Evolutionary conservation across 2,329 filamentous ascomycete species (phyloP).

Genomic region (Colletotrichum orchidophilum): DNA sequence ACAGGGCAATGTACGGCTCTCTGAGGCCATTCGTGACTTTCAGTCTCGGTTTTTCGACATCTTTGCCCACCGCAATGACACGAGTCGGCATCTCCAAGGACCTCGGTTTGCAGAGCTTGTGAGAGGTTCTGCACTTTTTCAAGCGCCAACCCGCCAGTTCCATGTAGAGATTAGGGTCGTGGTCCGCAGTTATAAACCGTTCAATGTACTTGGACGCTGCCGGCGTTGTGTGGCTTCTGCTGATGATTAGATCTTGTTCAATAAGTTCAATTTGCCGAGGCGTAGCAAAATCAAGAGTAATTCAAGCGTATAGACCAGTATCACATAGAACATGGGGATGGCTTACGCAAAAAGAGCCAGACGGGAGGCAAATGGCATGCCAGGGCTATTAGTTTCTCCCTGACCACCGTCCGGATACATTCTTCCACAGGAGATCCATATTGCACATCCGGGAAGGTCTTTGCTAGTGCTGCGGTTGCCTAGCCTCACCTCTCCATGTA

Average conservation of each 20-base stretch:
- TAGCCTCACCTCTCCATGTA: not conserved
- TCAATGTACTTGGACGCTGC: not conserved
- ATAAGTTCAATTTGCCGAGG: not conserved
- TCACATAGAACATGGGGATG: too few species aligned
- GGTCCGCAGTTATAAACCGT: not conserved
- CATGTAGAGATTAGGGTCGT: not conserved
- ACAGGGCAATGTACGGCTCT: conserved; percentile 12
- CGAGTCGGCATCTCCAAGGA: conserved; percentile 10
- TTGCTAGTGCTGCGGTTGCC: not conserved
- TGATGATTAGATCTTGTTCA: not conserved
- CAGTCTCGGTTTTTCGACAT: not conserved
- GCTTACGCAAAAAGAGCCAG: not conserved
- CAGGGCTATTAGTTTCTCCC: not conserved
- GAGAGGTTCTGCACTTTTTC: not conserved
- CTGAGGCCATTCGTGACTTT: not conserved
- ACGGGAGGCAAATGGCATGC: not conserved
- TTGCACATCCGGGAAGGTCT: not conserved
- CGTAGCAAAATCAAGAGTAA: not conserved
- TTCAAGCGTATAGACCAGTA: not conserved
- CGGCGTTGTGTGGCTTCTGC: not conserved
- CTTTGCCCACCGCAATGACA: not conserved
- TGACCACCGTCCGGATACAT: not conserved
- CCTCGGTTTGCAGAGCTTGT: not conserved
- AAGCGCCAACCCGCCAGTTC: not conserved
- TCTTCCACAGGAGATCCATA: conserved; percentile 1